A percentile compares a stretch with the other conserved stretches of the same genome.
phyloP scores from a whole-genome alignment of 2,329 filamentous ascomycete genomes.

The Diaporthe eres region DNA sequence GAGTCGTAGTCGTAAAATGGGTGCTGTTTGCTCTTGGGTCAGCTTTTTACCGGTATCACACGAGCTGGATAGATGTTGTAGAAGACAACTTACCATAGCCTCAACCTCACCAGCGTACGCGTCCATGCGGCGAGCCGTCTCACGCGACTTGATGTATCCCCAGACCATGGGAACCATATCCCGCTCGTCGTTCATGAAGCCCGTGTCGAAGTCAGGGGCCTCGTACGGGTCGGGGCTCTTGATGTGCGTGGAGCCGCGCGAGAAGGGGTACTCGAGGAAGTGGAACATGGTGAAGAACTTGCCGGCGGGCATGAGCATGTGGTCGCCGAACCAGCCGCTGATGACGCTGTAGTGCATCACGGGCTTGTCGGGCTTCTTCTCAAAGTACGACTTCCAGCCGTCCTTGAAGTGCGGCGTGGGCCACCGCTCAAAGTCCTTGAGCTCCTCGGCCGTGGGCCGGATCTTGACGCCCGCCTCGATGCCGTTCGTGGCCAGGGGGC shows the following conservation, averaged over 20 bases:
- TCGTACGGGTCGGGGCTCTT: constrained; percentile 80
- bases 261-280: constrained; percentile 85
- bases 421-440: constrained; percentile 78
- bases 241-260: constrained; percentile 79
- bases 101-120: constrained; percentile 82
- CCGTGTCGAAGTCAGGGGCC: constrained; percentile 81
- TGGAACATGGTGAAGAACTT: constrained; percentile 91
- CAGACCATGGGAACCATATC: constrained; percentile 90
- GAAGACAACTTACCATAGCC: constrained; percentile 56
- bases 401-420: constrained; percentile 80
- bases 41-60: constrained; percentile 40
- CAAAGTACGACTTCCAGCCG: constrained; percentile 87
- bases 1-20: constrained; percentile 81
- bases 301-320: constrained; percentile 76
- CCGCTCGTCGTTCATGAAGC: constrained; percentile 88
- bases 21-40: constrained; percentile 61
- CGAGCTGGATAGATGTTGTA: fast-evolving
- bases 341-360: constrained; percentile 90
- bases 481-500: constrained; percentile 82
- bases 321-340: constrained; percentile 74
- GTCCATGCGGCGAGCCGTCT: constrained; percentile 84
- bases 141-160: constrained; percentile 86
- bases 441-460: constrained; percentile 77
- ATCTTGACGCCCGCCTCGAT: constrained; percentile 87
- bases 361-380: constrained; percentile 87